Base-by-base conservation (phyloP, 495 filamentous ascomycete genomes). In the Sordaria brevicollis region DNA sequence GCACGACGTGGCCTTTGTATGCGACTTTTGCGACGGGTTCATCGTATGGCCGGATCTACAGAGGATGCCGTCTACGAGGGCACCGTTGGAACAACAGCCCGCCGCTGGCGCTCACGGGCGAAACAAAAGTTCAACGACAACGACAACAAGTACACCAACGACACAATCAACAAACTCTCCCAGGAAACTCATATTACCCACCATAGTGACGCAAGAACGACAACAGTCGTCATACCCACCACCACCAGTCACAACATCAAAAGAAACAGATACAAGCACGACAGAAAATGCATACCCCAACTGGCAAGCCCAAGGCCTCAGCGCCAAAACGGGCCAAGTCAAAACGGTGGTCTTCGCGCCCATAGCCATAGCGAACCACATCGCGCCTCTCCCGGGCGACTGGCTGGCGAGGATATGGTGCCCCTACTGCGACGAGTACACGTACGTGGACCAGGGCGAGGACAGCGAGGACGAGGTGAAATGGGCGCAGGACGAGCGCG, bases 1-100 rank as follows among this genome's bases (percentile, higher is more conserved):
- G n/a, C 71, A 65, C n/a, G 81, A 84, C 69, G 79, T 81, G 19
- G 82, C 83, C 2, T 85, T 84, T 68, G 78, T 84, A 0, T 85
- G 83, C 72, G 80, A 85, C 72, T 85, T 81, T 70, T 85, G 83
- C 77, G 81, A 83, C 72, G 83, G 83, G 8, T 81, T 79, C 43
- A 70, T 85, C 13, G 76, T 85, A 29, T 85, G 83, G 83, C 76
- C 80, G 35, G 80, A 85, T 70, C 71, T 84, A 67, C 74, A 73
- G 57, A 73, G 71, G 4, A 80, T 84, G 72, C 82, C 83, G 13
- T 76, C 80, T 1, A 75, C 75, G 39, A 70, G 83, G 25, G 68
- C 76, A 11, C 70, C 74, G 21, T 68, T 71, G n/a, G 35, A 70
- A 0, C 38, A 74, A n/a, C n/a, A n/a, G n/a, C n/a, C n/a, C n/a